Conservation (phyloP, 2,329 filamentous ascomycete genomes). For the Aschersonia sp. region DNA sequence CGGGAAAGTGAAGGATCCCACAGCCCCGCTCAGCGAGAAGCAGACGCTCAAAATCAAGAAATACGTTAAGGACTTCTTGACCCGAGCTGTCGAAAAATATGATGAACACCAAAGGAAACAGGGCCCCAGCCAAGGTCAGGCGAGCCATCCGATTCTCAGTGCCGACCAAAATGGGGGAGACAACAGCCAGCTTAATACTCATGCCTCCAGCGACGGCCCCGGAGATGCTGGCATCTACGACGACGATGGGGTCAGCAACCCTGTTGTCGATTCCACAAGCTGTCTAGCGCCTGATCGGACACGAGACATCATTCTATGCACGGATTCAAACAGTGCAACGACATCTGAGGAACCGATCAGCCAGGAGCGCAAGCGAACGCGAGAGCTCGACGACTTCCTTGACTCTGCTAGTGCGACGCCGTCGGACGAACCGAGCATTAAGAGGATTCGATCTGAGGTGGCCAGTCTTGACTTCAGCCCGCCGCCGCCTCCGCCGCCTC, state of each 20-base stretch:
- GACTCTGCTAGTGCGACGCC: constrained; percentile 32
- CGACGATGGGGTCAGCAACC: constrained; percentile 18
- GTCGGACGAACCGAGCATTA: constrained; percentile 40
- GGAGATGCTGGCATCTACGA: constrained; percentile 3
- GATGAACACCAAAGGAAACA: constrained; percentile 49
- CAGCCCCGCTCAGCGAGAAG: constrained; percentile 52
- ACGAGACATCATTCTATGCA: too few species aligned
- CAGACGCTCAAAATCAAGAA: constrained; percentile 72
- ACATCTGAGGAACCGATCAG: constrained; percentile 11
- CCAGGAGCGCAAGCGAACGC: constrained; percentile 51
- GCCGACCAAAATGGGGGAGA: too few species aligned
- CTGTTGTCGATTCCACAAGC: constrained; percentile 12
- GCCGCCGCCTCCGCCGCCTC: constrained; percentile 34
- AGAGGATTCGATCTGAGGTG: constrained; percentile 35
- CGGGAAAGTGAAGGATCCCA: constrained; percentile 71
- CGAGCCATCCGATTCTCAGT: neutral
- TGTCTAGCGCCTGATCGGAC: too few species aligned
- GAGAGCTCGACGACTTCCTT: constrained; percentile 19
- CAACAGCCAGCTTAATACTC: too few species aligned
- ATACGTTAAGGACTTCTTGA: constrained; percentile 73
- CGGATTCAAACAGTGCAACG: too few species aligned
- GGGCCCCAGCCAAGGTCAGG: constrained; percentile 1
- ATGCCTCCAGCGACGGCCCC: constrained; percentile 1
- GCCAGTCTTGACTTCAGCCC: constrained; percentile 18
- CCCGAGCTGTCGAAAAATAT: constrained; percentile 71